These are phyloP conservation scores for Lobosporangium transversale DNA, from an alignment of 192 early-diverging fungal genomes.

Conservation along the genomic window DNA sequence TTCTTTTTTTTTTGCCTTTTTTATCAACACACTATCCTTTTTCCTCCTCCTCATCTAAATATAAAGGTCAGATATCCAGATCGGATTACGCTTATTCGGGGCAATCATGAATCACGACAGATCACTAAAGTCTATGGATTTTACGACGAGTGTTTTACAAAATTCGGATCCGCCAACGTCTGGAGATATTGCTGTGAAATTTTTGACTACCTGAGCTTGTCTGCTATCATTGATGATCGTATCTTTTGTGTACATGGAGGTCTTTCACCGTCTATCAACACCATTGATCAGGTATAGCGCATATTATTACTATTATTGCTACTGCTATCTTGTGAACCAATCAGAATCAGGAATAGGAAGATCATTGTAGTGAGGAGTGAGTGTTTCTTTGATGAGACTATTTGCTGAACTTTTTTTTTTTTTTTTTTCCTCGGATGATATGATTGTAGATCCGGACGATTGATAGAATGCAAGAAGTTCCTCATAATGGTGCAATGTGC, in stretches of 20 bases:
- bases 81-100: constrained; percentile 91
- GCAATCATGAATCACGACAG: constrained; percentile 94
- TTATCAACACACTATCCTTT: no score
- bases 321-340: no score
- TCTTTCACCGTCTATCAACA: constrained; percentile 90
- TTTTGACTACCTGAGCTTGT: constrained; percentile 95
- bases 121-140: constrained; percentile 99
- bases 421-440: constrained; percentile 1
- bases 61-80: constrained; percentile 83
- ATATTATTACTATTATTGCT: no score
- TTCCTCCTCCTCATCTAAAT: not conserved
- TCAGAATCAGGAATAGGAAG: no score
- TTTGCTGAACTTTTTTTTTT: not conserved
- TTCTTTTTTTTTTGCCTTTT: no score
- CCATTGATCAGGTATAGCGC: constrained; percentile 81
- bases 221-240: constrained; percentile 93
- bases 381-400: not conserved
- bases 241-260: constrained; percentile 98
- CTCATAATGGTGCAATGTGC: constrained; percentile 98
- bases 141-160: constrained; percentile 96
- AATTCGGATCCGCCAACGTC: constrained; percentile 95
- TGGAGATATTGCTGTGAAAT: constrained; percentile 99
- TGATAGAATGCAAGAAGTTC: constrained; percentile 96
- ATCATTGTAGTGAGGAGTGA: not conserved
- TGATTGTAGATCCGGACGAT: constrained; percentile 85